phyloP scores from a whole-genome alignment of 2,329 filamentous ascomycete species.

The Periglandula ipomoeae region DNA sequence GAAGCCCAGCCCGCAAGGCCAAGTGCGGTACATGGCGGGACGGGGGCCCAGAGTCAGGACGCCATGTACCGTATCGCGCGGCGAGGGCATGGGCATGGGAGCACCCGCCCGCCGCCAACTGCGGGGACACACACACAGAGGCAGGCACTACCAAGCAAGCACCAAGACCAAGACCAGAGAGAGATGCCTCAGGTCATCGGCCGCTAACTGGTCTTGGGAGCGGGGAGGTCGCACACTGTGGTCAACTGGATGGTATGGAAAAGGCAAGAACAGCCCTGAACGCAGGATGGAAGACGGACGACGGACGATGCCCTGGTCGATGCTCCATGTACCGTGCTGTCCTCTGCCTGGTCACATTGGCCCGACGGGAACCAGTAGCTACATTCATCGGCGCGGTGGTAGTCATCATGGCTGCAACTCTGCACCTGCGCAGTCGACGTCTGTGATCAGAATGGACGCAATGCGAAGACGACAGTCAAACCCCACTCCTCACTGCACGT shows the following conservation, averaged over 20 bases:
- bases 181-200: background rate
- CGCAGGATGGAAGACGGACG: no score
- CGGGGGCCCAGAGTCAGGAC: no score
- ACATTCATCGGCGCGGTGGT: background rate
- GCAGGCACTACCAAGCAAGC: background rate
- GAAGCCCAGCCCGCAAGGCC: background rate
- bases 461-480: background rate
- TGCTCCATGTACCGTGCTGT: background rate
- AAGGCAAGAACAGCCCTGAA: background rate
- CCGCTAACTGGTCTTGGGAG: no score
- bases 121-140: background rate
- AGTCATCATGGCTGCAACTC: background rate
- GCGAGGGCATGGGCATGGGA: background rate
- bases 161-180: background rate
- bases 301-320: no score
- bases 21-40: no score
- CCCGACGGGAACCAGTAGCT: background rate
- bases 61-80: background rate
- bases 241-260: background rate
- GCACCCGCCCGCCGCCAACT: constrained; percentile 5
- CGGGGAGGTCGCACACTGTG: no score
- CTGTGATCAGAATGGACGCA: no score
- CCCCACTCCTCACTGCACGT: constrained; percentile 1
- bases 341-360: background rate
- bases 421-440: background rate